Evolutionary conservation across 2,329 filamentous ascomycete species (phyloP), one percentile per base, ranked within the genome.

Genomic region (Zarea fungicola): DNA sequence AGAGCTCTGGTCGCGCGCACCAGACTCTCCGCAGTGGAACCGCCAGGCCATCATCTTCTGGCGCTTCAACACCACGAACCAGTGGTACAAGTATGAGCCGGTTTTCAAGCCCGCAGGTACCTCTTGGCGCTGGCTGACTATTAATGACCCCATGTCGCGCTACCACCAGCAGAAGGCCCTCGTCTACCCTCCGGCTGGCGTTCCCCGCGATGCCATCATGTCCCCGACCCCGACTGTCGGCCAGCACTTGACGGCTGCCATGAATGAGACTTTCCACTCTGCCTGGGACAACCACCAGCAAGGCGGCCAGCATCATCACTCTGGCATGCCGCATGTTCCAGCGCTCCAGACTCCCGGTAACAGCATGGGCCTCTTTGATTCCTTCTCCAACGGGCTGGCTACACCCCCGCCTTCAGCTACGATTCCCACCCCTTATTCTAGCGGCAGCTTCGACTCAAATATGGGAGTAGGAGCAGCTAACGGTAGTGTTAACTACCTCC

Each of bases 21-120:
- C 73, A 6, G 70, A 72, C 50, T 67, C 65, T 14, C 61, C 60
- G 39, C 62, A 68, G 56, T 84, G 79, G 77, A 74, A 69, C 9
- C 75, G 79, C n/a, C 76, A 80, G 42, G 75, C 72, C 28, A 75
- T 84, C 49, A 71, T 85, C 48, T 71, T 84, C 31, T 85, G 81
- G 81, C 80, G 79, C 2, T 85, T 85, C 62, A 70, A 69, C 60
- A 70, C 68, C 10, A 70, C 73, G 64, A 65, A 78, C 72, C 55
- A 71, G 67, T 78, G 75, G 65, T 70, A 71, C 65, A 72, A 71
- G 62, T 70, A 70, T 55, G 68, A 69, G 52, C 70, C 68, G 2
- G 67, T 72, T 25, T 75, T 74, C 51, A 75, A 77, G 49, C 70
- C 73, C 4, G 70, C 75, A 1, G 76, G 75, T 14, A 80, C 79